Percentiles rank a stretch among this genome's conserved stretches.
Evolutionary conservation across 1,284 basidiomycete species (phyloP).

Genomic region (Cryptococcus sp.): DNA sequence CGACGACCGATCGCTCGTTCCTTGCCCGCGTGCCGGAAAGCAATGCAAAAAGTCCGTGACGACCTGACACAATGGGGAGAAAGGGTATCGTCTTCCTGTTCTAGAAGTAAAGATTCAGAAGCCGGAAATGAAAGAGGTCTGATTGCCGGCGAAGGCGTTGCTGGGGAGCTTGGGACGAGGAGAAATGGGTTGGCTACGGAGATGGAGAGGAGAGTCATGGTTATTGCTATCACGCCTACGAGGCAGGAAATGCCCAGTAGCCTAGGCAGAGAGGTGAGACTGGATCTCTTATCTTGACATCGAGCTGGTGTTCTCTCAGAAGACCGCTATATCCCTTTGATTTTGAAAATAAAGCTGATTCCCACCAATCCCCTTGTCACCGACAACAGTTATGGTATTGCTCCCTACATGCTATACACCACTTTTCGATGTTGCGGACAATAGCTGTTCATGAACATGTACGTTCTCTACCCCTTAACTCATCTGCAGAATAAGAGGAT

Average conservation of each 20-base stretch:
- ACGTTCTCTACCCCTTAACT: conserved; percentile 9
- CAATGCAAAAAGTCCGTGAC: conserved; percentile 26
- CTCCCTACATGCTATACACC: conserved; percentile 48
- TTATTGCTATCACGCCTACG: conserved; percentile 44
- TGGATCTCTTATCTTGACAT: no score
- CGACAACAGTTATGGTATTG: conserved; percentile 47
- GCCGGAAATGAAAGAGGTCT: background rate
- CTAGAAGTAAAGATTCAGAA: background rate
- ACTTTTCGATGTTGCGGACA: conserved; percentile 49
- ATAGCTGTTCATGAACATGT: conserved; percentile 52
- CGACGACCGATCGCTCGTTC: conserved; percentile 31
- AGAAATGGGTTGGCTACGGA: conserved; percentile 22
- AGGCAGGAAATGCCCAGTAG: conserved; percentile 40
- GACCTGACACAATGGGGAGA: conserved; percentile 29
- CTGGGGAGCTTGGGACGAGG: conserved; percentile 10
- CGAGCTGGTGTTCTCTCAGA: background rate
- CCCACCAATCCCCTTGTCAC: background rate
- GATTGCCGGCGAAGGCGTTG: conserved; percentile 6
- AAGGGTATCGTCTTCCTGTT: no score
- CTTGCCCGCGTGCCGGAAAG: conserved; percentile 26
- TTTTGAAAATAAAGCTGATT: conserved; percentile 4
- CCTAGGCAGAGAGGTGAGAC: conserved; percentile 46
- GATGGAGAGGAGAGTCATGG: conserved; percentile 30
- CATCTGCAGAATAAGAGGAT: background rate
- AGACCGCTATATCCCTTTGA: background rate